These are phyloP conservation scores for Tricholoma hemisulphureum DNA, from an alignment of 768 basidiomycete species.

Conservation along the genomic window DNA sequence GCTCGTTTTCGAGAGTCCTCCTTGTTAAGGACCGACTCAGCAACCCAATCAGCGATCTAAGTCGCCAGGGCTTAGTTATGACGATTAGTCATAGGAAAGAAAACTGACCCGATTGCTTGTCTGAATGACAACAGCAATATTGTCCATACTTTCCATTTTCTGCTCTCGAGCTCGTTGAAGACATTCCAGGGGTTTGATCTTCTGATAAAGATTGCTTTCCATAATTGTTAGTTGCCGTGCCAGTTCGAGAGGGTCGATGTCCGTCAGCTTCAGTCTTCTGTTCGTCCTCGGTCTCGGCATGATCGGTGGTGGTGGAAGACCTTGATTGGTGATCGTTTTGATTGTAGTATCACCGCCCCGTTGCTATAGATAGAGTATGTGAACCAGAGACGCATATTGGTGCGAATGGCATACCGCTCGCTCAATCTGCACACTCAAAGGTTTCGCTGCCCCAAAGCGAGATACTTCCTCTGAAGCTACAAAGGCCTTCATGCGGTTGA, in stretches of 20 bases:
- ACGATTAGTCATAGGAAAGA: background rate
- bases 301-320: constrained; percentile 73
- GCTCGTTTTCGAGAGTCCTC: constrained; percentile 87
- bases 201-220: constrained; percentile 84
- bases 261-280: constrained; percentile 76
- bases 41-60: constrained; percentile 93
- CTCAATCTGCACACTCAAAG: constrained; percentile 71
- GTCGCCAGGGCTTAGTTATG: background rate
- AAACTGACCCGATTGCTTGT: constrained; percentile 76
- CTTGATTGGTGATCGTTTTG: constrained; percentile 54
- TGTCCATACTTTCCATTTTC: constrained; percentile 70
- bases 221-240: constrained; percentile 92
- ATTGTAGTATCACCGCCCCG: constrained; percentile 54
- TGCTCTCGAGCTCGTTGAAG: constrained; percentile 80
- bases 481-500: constrained; percentile 82
- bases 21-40: constrained; percentile 73
- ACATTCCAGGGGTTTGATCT: constrained; percentile 89
- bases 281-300: constrained; percentile 72
- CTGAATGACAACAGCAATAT: constrained; percentile 84
- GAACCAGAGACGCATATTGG: constrained; percentile 2
- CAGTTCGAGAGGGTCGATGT: constrained; percentile 86
- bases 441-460: constrained; percentile 69
- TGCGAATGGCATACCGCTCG: constrained; percentile 59
- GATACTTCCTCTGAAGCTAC: constrained; percentile 62
- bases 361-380: constrained; percentile 30